Conservation (phyloP, 163 green algal species). For the Scenedesmus sp. region DNA sequence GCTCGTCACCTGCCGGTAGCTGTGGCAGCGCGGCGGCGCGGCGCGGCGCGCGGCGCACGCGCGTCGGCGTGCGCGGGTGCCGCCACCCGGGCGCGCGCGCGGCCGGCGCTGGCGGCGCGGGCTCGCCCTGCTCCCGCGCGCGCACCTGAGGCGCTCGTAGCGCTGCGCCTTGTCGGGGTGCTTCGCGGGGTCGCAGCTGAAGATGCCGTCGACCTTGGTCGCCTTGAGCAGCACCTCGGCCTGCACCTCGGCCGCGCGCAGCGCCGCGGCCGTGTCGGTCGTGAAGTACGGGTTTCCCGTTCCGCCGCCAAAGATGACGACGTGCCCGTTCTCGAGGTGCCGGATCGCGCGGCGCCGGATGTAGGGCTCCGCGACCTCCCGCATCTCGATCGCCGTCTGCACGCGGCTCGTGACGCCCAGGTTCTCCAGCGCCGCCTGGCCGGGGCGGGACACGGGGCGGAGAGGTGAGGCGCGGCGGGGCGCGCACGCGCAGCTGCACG, state of each 20-base stretch:
- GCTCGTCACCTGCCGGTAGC: slow-evolving; percentile 57
- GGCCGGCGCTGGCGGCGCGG: too few species aligned
- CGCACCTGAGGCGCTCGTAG: slow-evolving; percentile 59
- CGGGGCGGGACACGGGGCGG: slow-evolving; percentile 26
- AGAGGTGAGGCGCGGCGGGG: too few species aligned
- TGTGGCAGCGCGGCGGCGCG: too few species aligned
- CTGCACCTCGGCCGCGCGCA: slow-evolving; percentile 94
- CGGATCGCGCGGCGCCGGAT: slow-evolving; percentile 93
- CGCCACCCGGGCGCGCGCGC: too few species aligned
- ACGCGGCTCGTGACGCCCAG: slow-evolving; percentile 85
- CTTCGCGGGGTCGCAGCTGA: slow-evolving; percentile 88
- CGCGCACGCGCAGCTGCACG: slow-evolving; percentile 46
- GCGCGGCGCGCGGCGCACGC: too few species aligned
- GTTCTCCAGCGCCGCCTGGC: slow-evolving; percentile 88
- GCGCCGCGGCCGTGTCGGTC: slow-evolving; percentile 95
- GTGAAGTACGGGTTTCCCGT: slow-evolving; percentile 99
- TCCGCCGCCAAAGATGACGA: slow-evolving; percentile 97
- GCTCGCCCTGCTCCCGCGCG: too few species aligned
- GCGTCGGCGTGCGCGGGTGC: too few species aligned
- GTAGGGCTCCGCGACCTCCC: slow-evolving; percentile 97
- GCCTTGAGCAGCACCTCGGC: slow-evolving; percentile 67
- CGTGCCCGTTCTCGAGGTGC: slow-evolving; percentile 92
- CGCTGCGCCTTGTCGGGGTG: slow-evolving; percentile 63
- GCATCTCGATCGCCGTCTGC: slow-evolving; percentile 95
- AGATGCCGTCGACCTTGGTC: slow-evolving; percentile 98